A percentile compares a stretch with the other conserved stretches of the same genome.
Evolutionary conservation across 208 protist species (phyloP).

Genomic region (Herpetomonas samuelpessoai): DNA sequence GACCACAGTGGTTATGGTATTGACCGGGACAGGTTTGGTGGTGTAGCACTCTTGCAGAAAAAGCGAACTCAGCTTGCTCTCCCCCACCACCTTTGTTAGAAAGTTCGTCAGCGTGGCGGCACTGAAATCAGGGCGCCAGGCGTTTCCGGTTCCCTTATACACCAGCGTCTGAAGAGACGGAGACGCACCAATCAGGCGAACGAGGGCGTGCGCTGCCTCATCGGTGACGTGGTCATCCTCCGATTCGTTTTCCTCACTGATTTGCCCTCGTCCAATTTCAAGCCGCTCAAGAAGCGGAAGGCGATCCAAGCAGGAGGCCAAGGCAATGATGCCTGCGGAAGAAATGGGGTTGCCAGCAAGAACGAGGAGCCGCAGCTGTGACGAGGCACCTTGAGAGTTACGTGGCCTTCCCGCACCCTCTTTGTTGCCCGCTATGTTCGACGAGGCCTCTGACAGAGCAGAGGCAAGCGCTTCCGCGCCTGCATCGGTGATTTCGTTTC

Average conservation of each 20-base stretch:
- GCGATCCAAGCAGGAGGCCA: slow-evolving; percentile 13
- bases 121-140: slow-evolving; percentile 36
- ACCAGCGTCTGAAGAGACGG: slow-evolving; percentile 29
- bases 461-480: slow-evolving; percentile 27
- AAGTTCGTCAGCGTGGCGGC: slow-evolving; percentile 28
- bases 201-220: slow-evolving; percentile 17
- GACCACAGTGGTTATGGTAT: slow-evolving; percentile 9
- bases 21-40: slow-evolving; percentile 22
- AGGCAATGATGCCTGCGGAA: slow-evolving; percentile 26
- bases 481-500: slow-evolving; percentile 57
- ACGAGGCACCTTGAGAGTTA: too few species aligned
- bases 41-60: slow-evolving; percentile 55
- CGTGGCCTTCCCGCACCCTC: too few species aligned
- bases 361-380: slow-evolving; percentile 29
- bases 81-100: slow-evolving; percentile 22
- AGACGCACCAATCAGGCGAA: slow-evolving; percentile 20
- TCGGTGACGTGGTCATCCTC: slow-evolving; percentile 37
- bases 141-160: slow-evolving; percentile 49
- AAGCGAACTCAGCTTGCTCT: slow-evolving; percentile 25
- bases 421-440: neutral
- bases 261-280: slow-evolving; percentile 39
- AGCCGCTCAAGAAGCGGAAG: slow-evolving; percentile 31
- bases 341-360: slow-evolving; percentile 53
- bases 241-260: slow-evolving; percentile 16
- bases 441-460: slow-evolving; percentile 4